Evolutionary conservation across 768 basidiomycete genomes (phyloP).

Genomic region (Suillus weaverae): DNA sequence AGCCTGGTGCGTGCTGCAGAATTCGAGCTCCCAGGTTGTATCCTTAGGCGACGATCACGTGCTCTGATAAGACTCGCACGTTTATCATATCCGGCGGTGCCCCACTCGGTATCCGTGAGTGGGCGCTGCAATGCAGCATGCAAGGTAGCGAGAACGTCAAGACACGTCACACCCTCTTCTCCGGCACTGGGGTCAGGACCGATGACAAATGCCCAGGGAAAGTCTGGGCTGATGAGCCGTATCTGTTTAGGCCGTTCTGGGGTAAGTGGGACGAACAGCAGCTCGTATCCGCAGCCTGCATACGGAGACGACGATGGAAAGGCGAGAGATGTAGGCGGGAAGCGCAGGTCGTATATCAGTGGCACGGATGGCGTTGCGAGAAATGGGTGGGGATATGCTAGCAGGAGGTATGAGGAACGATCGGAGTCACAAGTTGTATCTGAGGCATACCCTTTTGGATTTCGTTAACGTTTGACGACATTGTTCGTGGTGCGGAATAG

Average conservation of each 20-base stretch:
- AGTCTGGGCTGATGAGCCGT: conserved; percentile 9
- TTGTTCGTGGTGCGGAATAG: background rate
- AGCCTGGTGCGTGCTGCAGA: background rate
- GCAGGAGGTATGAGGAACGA: background rate
- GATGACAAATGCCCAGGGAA: conserved; percentile 11
- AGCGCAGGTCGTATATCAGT: conserved; percentile 6
- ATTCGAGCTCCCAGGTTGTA: background rate
- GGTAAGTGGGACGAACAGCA: background rate
- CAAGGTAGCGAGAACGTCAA: conserved; percentile 7
- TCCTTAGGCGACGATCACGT: conserved; percentile 1
- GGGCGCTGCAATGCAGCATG: conserved; percentile 8
- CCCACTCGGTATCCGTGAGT: conserved; percentile 10
- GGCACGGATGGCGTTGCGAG: background rate
- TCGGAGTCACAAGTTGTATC: background rate
- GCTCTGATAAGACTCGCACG: conserved; percentile 7
- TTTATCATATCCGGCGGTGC: background rate
- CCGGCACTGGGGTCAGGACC: background rate
- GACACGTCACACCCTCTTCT: conserved; percentile 1
- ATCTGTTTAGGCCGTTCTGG: background rate
- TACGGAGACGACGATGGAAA: conserved; percentile 5
- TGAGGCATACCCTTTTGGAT: background rate
- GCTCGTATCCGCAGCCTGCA: background rate
- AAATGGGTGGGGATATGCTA: background rate
- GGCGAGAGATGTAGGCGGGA: background rate
- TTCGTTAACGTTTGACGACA: background rate